Evolutionary conservation across 352 stramenopile genomes (phyloP).

Genomic region (Pythium coloratum): DNA sequence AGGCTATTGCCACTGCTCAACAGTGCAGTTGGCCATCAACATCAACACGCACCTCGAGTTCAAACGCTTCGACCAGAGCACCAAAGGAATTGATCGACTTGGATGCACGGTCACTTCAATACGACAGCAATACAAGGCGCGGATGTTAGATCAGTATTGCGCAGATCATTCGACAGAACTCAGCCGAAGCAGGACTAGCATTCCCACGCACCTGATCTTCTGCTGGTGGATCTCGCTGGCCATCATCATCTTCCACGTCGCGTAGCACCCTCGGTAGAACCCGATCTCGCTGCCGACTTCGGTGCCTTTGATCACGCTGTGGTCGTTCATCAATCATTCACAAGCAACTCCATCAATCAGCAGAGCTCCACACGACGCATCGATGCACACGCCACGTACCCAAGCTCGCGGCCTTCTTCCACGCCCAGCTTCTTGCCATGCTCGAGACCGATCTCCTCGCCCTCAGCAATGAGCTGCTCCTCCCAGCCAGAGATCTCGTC

Average conservation of each 20-base stretch:
- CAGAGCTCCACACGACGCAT: not conserved
- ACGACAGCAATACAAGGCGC: not conserved
- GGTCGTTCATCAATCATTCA: not conserved
- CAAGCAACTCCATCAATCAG: not conserved
- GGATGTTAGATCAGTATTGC: not conserved
- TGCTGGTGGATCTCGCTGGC: slow-evolving; percentile 32
- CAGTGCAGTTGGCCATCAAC: not conserved
- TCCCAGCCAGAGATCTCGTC: slow-evolving; percentile 74
- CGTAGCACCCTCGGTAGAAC: slow-evolving; percentile 81
- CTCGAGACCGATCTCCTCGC: slow-evolving; percentile 59
- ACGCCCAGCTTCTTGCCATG: slow-evolving; percentile 59
- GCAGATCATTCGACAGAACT: not conserved
- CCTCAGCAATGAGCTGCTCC: slow-evolving; percentile 66
- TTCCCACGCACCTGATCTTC: slow-evolving; percentile 45
- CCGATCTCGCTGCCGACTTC: slow-evolving; percentile 83
- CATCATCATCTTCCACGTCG: slow-evolving; percentile 67
- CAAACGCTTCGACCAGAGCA: slow-evolving; percentile 46
- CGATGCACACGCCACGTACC: slow-evolving; percentile 30
- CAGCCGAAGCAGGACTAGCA: not conserved
- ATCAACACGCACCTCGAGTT: slow-evolving; percentile 56
- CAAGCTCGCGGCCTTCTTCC: slow-evolving; percentile 72
- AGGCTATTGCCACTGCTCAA: no score
- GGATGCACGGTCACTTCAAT: slow-evolving; percentile 41
- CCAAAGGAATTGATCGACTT: slow-evolving; percentile 69
- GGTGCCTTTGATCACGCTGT: slow-evolving; percentile 70